A percentile compares a stretch with the other conserved stretches of the same genome.
These are phyloP conservation scores for Blastomyces emzantsi DNA, from an alignment of 2,329 filamentous ascomycete species.

Conservation along the genomic window DNA sequence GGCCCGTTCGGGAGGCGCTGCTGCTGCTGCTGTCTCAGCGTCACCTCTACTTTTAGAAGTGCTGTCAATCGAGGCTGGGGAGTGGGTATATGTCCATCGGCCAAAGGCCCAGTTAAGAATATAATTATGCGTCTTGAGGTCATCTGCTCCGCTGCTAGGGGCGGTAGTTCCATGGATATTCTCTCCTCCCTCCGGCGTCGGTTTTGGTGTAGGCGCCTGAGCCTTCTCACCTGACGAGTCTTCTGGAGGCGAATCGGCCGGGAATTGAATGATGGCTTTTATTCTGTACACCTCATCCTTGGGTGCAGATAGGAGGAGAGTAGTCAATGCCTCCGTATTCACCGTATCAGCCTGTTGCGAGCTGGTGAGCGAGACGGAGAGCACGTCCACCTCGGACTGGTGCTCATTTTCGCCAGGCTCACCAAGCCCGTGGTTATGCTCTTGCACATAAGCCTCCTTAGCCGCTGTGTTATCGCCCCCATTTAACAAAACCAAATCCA, in stretches of 20 bases:
- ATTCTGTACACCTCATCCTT: constrained; percentile 96
- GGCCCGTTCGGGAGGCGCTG: constrained; percentile 3
- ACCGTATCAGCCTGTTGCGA: constrained; percentile 42
- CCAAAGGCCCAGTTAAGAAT: constrained; percentile 99
- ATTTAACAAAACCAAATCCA: constrained; percentile 22
- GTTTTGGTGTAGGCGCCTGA: constrained; percentile 25
- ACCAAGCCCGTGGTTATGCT: constrained; percentile 29
- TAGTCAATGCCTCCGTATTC: constrained; percentile 51
- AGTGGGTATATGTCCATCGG: constrained; percentile 77
- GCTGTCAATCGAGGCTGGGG: constrained; percentile 31
- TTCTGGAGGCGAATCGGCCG: constrained; percentile 34
- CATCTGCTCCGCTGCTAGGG: background rate
- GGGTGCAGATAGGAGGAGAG: constrained; percentile 60
- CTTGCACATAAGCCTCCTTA: constrained; percentile 15
- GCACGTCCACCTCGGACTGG: constrained; percentile 78
- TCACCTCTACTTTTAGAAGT: constrained; percentile 16
- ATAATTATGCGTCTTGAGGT: constrained; percentile 46
- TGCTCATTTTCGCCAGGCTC: constrained; percentile 48
- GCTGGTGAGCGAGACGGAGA: constrained; percentile 63
- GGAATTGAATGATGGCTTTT: constrained; percentile 56
- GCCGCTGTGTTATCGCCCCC: constrained; percentile 15
- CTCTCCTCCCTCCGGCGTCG: constrained; percentile 2
- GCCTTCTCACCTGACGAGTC: constrained; percentile 39
- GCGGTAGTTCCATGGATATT: background rate
- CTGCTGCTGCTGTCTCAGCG: background rate